Evolutionary conservation across 2,329 filamentous ascomycete species (phyloP).

Genomic region (Exophiala sideris): DNA sequence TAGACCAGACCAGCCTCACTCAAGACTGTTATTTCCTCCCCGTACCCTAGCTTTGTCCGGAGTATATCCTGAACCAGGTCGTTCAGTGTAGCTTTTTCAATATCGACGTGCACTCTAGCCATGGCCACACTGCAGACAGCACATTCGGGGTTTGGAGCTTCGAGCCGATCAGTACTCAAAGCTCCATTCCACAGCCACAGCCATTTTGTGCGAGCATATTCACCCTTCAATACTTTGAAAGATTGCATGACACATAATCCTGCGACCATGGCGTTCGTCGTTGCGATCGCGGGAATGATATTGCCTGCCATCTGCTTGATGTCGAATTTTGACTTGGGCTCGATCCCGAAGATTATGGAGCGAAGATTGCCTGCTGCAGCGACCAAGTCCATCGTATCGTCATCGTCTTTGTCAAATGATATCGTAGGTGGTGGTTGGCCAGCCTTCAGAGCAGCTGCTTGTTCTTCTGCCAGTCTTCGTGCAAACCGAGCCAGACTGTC

Average conservation of each 20-base stretch:
- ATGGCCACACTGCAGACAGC: constrained; percentile 77
- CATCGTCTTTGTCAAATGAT: constrained; percentile 94
- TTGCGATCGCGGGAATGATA: constrained; percentile 97
- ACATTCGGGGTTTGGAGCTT: constrained; percentile 74
- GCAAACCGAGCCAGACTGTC: constrained; percentile 75
- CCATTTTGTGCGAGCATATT: constrained; percentile 71
- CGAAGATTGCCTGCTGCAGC: constrained; percentile 85
- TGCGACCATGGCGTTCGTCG: constrained; percentile 94
- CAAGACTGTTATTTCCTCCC: constrained; percentile 74
- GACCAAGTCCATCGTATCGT: constrained; percentile 92
- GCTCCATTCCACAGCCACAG: constrained; percentile 71
- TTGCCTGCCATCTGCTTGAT: constrained; percentile 99
- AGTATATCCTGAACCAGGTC: constrained; percentile 76
- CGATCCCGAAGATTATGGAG: constrained; percentile 84
- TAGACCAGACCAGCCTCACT: constrained; percentile 77
- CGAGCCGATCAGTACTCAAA: constrained; percentile 55
- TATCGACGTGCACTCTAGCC: constrained; percentile 64
- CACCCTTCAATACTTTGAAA: constrained; percentile 79
- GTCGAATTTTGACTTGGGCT: constrained; percentile 85
- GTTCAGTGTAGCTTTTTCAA: constrained; percentile 68
- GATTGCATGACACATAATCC: constrained; percentile 87
- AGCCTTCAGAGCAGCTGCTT: constrained; percentile 50
- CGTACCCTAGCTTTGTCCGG: constrained; percentile 68
- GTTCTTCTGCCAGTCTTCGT: constrained; percentile 65
- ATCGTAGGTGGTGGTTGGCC: constrained; percentile 57